A percentile compares a stretch with the other conserved stretches of the same genome.
These are phyloP conservation scores for Cladosporium velox DNA, from an alignment of 2,329 filamentous ascomycete genomes.

Conservation along the genomic window DNA sequence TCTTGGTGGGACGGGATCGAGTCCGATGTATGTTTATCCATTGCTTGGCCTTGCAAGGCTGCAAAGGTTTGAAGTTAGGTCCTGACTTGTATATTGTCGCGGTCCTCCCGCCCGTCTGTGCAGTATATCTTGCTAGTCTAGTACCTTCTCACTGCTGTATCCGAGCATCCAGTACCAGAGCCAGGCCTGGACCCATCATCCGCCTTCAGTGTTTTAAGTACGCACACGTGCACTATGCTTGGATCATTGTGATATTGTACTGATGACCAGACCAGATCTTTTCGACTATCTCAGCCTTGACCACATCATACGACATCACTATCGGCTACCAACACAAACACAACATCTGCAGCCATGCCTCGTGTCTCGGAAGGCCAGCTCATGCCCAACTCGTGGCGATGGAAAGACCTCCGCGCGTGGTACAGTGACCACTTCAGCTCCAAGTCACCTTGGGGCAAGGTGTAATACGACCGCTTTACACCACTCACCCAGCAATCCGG, in stretches of 20 bases:
- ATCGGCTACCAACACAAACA: background rate
- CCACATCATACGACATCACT: background rate
- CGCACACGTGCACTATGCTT: background rate
- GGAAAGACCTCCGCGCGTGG: slow-evolving; percentile 28
- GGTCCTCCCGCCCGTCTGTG: background rate
- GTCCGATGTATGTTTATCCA: background rate
- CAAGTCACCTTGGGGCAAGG: slow-evolving; percentile 24
- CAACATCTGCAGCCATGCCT: slow-evolving; percentile 13
- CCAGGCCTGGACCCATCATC: background rate
- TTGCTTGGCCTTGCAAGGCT: slow-evolving; percentile 9
- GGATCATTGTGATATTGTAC: background rate
- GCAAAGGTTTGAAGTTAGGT: background rate
- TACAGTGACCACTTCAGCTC: slow-evolving; percentile 25
- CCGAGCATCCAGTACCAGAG: background rate
- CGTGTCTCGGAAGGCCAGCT: slow-evolving; percentile 25
- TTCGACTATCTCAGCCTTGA: background rate
- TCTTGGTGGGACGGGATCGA: slow-evolving; percentile 4
- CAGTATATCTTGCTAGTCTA: background rate
- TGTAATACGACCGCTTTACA: background rate
- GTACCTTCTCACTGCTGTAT: background rate
- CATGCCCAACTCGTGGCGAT: slow-evolving; percentile 23
- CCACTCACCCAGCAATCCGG: background rate
- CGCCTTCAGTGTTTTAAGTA: background rate
- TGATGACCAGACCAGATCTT: background rate
- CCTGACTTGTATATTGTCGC: background rate